Percentiles rank a stretch among this genome's conserved stretches.
Evolutionary conservation across 2,329 filamentous ascomycete genomes (phyloP).

Genomic region (Diaporthe sp.): DNA sequence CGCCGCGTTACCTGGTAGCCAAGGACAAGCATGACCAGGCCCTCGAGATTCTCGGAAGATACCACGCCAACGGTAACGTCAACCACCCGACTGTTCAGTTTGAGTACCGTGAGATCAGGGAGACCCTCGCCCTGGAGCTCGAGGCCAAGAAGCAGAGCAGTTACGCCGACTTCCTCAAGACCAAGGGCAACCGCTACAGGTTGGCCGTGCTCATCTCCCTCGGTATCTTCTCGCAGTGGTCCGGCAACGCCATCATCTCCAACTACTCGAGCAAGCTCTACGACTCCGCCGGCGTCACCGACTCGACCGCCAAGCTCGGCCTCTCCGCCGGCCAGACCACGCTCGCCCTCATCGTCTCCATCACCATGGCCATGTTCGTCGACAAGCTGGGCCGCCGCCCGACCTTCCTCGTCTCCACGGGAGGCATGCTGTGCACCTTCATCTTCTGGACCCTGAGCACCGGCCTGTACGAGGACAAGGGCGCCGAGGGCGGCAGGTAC

Average conservation of each 20-base stretch:
- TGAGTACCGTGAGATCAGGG: conserved; percentile 69
- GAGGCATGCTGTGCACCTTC: conserved; percentile 60
- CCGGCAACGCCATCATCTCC: conserved; percentile 68
- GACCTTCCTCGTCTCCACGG: conserved; percentile 60
- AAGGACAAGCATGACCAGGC: conserved; percentile 59
- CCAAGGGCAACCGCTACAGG: conserved; percentile 67
- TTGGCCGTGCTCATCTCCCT: conserved; percentile 63
- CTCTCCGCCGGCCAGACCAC: conserved; percentile 61
- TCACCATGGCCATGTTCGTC: conserved; percentile 62
- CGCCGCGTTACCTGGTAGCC: conserved; percentile 53
- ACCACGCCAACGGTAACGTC: conserved; percentile 65
- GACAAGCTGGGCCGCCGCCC: conserved; percentile 66
- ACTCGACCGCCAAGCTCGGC: conserved; percentile 56
- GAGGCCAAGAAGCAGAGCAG: conserved; percentile 56
- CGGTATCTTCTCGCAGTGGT: conserved; percentile 70
- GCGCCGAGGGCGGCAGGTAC: conserved; percentile 47
- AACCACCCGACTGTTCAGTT: conserved; percentile 66
- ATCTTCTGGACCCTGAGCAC: conserved; percentile 60
- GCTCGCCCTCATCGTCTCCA: conserved; percentile 62
- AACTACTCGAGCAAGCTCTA: conserved; percentile 68
- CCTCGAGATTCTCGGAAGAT: conserved; percentile 62
- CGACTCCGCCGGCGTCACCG: conserved; percentile 60
- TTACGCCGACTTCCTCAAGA: conserved; percentile 65
- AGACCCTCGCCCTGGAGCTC: conserved; percentile 65
- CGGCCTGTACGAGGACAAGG: conserved; percentile 55